These are phyloP conservation scores for Mesembryanthemum crystallinum DNA, from an alignment of 148 eudicot genomes.

Conservation along the genomic window DNA sequence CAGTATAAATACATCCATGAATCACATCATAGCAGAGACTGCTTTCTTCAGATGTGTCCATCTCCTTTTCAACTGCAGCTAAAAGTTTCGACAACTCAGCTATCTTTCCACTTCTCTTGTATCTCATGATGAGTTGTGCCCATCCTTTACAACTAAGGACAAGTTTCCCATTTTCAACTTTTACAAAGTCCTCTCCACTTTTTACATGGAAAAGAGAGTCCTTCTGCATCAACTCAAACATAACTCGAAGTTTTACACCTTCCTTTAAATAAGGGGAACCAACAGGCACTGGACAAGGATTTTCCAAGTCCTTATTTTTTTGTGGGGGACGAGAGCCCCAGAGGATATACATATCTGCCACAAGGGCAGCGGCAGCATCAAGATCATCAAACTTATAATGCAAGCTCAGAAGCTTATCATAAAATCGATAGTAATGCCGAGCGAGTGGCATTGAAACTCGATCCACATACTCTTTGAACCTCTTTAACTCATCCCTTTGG, in stretches of 20 bases:
- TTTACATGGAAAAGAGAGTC: slow-evolving; percentile 49
- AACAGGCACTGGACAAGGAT: slow-evolving; percentile 48
- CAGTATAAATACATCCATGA: slow-evolving; percentile 63
- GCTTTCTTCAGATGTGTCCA: slow-evolving; percentile 23
- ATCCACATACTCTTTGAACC: slow-evolving; percentile 52
- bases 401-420: slow-evolving; percentile 62
- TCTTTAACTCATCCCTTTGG: slow-evolving; percentile 75
- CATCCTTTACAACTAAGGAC: slow-evolving; percentile 59
- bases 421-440: slow-evolving; percentile 57
- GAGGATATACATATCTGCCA: slow-evolving; percentile 47
- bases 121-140: slow-evolving; percentile 51
- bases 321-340: slow-evolving; percentile 28
- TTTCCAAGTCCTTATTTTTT: slow-evolving; percentile 31
- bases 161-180: slow-evolving; percentile 46
- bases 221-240: slow-evolving; percentile 50
- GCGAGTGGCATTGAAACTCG: slow-evolving; percentile 44
- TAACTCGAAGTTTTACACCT: slow-evolving; percentile 55
- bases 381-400: slow-evolving; percentile 70
- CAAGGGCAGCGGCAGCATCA: slow-evolving; percentile 59
- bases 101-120: slow-evolving; percentile 50
- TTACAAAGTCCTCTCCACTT: slow-evolving; percentile 42
- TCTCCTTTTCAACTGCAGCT: slow-evolving; percentile 40
- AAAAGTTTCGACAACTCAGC: slow-evolving; percentile 61
- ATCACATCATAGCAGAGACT: slow-evolving; percentile 53
- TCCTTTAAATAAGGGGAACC: slow-evolving; percentile 60